phyloP scores from a whole-genome alignment of 345 rosid species.

The Ceriops tagal region DNA sequence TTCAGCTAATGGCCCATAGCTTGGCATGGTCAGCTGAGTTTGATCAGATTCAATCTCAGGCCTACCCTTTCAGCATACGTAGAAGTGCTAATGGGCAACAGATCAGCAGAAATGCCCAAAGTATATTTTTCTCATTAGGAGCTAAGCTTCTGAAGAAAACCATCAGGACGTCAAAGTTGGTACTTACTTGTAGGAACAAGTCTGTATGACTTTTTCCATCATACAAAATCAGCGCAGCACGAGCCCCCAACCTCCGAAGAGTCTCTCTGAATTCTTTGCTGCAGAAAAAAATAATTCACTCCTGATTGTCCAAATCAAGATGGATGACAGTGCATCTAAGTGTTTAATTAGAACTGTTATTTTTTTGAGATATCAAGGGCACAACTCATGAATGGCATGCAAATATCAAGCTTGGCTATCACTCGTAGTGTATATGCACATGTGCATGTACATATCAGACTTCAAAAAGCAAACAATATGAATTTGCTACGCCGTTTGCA shows the following conservation, averaged over 20 bases:
- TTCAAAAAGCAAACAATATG: too few species aligned
- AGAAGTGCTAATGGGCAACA: too few species aligned
- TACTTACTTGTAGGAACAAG: slow-evolving; percentile 29
- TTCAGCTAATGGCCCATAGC: background rate
- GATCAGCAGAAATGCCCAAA: too few species aligned
- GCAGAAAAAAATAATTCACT: background rate
- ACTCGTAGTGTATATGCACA: background rate
- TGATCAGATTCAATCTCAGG: background rate
- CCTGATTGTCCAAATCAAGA: background rate
- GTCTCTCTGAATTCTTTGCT: slow-evolving; percentile 22
- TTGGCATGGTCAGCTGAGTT: background rate
- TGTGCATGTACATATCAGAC: too few species aligned
- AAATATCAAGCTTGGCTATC: background rate
- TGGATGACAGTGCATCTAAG: background rate
- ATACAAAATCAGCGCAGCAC: slow-evolving; percentile 22
- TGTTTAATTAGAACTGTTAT: background rate
- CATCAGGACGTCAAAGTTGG: background rate
- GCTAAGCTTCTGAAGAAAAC: too few species aligned
- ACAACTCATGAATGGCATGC: background rate
- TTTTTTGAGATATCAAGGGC: background rate
- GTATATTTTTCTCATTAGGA: too few species aligned
- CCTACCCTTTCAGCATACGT: background rate
- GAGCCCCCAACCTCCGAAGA: slow-evolving; percentile 20
- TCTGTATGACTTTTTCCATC: slow-evolving; percentile 36
- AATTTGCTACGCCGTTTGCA: background rate